Conservation (phyloP, 164 flowering plant genomes). For the Echeveria elegans region DNA sequence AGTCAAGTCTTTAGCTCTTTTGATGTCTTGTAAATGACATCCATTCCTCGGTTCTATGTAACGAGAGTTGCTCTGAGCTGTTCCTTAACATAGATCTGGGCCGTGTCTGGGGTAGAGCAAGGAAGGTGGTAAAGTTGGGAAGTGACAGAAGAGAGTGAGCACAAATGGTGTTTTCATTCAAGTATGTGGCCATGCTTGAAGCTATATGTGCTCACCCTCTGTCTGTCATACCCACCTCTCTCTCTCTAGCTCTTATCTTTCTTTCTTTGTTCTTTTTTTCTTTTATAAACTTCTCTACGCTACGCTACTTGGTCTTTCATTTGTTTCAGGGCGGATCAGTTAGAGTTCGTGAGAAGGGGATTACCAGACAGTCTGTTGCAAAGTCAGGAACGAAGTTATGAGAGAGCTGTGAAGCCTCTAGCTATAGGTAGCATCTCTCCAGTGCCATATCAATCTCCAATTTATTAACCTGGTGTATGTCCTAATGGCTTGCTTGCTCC, state of each 20-base stretch:
- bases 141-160: slow-evolving; percentile 9
- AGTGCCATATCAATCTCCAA: too few species aligned
- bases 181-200: background rate
- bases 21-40: background rate
- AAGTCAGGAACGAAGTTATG: too few species aligned
- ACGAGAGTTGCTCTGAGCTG: background rate
- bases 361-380: too few species aligned
- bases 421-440: too few species aligned
- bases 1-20: background rate
- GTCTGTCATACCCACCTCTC: slow-evolving; percentile 2
- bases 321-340: too few species aligned
- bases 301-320: too few species aligned
- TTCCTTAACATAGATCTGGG: background rate
- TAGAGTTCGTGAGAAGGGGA: too few species aligned
- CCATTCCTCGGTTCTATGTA: background rate
- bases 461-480: too few species aligned
- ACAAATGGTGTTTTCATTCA: slow-evolving; percentile 5
- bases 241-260: background rate
- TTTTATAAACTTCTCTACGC: too few species aligned
- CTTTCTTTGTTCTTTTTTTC: background rate
- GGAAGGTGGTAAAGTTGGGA: background rate
- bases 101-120: background rate
- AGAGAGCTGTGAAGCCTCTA: too few species aligned
- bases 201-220: slow-evolving; percentile 6
- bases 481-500: too few species aligned